Percentiles rank a stretch among this genome's conserved stretches.
Evolutionary conservation across 73 alveolate genomes (phyloP).

Genomic region (Paramecium sonneborni): DNA sequence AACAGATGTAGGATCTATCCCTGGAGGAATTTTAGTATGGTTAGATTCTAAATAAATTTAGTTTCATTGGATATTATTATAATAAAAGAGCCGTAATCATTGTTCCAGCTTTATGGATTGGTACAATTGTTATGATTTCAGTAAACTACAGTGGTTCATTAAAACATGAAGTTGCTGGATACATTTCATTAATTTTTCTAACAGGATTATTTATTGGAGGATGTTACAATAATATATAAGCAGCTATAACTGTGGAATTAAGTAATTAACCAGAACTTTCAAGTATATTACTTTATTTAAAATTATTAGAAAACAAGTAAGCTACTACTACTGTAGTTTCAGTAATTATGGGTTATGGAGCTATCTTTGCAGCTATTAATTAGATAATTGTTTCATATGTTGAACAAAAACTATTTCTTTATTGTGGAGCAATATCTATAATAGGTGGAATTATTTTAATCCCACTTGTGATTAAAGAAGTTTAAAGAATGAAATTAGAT

Average conservation of each 20-base stretch:
- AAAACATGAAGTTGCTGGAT: not conserved
- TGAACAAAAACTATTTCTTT: not conserved
- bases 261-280: not conserved
- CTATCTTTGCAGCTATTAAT: not conserved
- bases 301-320: not conserved
- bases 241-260: constrained; percentile 1
- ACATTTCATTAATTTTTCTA: not conserved
- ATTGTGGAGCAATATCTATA: constrained; percentile 11
- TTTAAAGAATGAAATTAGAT: not conserved
- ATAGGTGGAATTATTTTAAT: not conserved
- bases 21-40: not conserved
- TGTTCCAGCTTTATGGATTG: not conserved
- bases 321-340: not conserved
- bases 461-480: not conserved
- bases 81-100: not conserved
- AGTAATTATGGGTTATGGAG: not conserved
- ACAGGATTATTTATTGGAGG: constrained; percentile 32
- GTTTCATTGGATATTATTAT: not conserved
- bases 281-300: not conserved
- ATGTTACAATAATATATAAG: not conserved
- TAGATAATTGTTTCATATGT: not conserved
- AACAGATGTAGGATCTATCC: not conserved
- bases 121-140: not conserved
- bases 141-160: not conserved
- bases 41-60: not conserved